Evolutionary conservation across 192 early-diverging fungal species (phyloP), one percentile per base, ranked within the genome.

Genomic region (Coemansia guatemalensis): DNA sequence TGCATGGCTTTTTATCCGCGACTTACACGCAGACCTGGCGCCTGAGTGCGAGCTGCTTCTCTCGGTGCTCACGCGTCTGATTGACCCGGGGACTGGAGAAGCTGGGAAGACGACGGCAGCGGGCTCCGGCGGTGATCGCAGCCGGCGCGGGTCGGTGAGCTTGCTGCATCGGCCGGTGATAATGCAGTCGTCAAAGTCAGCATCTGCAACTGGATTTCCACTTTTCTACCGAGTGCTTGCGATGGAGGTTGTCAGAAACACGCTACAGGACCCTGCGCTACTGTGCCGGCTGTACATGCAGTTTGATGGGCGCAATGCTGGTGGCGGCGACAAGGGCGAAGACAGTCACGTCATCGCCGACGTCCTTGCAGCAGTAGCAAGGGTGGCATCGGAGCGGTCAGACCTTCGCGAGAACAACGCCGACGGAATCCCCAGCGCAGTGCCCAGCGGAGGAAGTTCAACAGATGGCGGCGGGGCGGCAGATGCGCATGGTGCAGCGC

Each of bases 1-100:
- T 0, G 88, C 93, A 7, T 85, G 88, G 64, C 85, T 89, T 27
- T 83, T 95, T 35, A 83, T 96, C 35, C 90, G 90, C 58, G 84
- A 75, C 25, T 39, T 88, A 51, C 71, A 72, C 52, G 39, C 14
- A 24, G 55, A 68, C 6, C 50, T 81, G 50, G 18, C 24, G 2
- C 90, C 92, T 60, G 95, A 97, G 66, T 95, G 94, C 82, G 97
- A 99, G 74, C 91, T 98, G 30, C 94, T 98, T 60, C 68, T 99
- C 27, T 88, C 91, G 5, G 89, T 99, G 80, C 85, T 95, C 60
- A 86, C 90, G 33, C 89, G 92, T 61, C 82, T 94, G 22, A 56
- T 94, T 26, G 94, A 93, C 25, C 85, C 91, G 2, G 92, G 93
- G 49, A 83, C 86, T 20, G 22, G 47, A 9, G 17, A 5, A 1